These are phyloP conservation scores for Crotalaria pallida DNA, from an alignment of 306 rosid species.

Conservation along the genomic window DNA sequence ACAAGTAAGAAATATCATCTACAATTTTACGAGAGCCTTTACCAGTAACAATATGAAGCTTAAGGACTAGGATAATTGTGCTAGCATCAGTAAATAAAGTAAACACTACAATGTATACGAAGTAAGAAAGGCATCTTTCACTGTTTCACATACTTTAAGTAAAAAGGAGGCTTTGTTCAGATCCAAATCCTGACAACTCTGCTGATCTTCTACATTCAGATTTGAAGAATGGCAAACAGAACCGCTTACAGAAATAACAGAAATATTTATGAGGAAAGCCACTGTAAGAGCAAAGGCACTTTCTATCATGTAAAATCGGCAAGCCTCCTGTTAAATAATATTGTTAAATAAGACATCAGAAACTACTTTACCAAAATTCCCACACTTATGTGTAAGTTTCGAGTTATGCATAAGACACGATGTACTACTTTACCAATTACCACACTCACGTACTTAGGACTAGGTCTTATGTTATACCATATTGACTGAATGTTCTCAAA, in stretches of 20 bases:
- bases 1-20: slow-evolving; percentile 4
- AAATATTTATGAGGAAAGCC: slow-evolving; percentile 82
- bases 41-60: not conserved
- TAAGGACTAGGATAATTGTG: not conserved
- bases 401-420: slow-evolving; percentile 14
- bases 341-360: slow-evolving; percentile 16
- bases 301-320: slow-evolving; percentile 85
- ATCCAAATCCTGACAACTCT: slow-evolving; percentile 76
- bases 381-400: no score
- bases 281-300: slow-evolving; percentile 89
- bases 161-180: slow-evolving; percentile 90
- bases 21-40: not conserved
- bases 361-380: slow-evolving; percentile 4
- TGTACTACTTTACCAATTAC: slow-evolving; percentile 5
- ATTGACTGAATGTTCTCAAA: not conserved
- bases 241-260: slow-evolving; percentile 89
- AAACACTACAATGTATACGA: not conserved
- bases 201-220: slow-evolving; percentile 62
- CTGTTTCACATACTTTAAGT: slow-evolving; percentile 54
- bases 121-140: not conserved
- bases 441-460: not conserved
- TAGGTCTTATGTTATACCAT: not conserved
- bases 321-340: slow-evolving; percentile 65
- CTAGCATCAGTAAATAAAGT: not conserved
- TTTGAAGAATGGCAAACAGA: slow-evolving; percentile 72